Base-by-base conservation (phyloP, 2,329 filamentous ascomycete species). In the Onygena corvina region DNA sequence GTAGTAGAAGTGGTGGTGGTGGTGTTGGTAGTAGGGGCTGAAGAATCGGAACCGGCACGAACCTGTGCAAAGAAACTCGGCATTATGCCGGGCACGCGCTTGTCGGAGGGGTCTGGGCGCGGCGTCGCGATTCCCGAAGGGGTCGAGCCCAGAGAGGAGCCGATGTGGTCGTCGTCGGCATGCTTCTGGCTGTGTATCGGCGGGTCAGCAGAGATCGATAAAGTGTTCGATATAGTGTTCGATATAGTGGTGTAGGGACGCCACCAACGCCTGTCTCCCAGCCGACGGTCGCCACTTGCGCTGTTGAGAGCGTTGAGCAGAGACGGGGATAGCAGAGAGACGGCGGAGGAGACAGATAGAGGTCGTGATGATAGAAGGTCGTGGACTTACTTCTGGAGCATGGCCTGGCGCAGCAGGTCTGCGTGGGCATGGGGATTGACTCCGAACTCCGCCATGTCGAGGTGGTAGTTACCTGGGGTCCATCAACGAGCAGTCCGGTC, bases 61-160 rank as follows among this genome's bases (percentile, higher is more conserved):
- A 98, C 92, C 90, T 98, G 92, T 74, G 84, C 84, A 78, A 96
- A 94, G 76, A 92, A 95, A 76, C 84, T 93, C 68, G 81, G 79
- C 77, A 92, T 84, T 73, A 96, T 94, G 66, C 88, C 86, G 59
- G 92, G 92, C 65, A 94, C 76, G 71, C 92, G 84, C 73, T 94
- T 95, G 73, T 98, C 92, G 63, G 85, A 83, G 56, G 84, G 83
- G 70, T 96, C 90, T 58, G 92, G 92, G 63, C 89, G 85, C 58
- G 92, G 92, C 55, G 92, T 98, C 58, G 87, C 85, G 67, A 94
- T 80, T 62, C 89, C 88, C 59, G 89, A 93, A 62, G 88, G 84
- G 60, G 88, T 92, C 48, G 86, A 89, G 60, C 86, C 84, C 66
- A 72, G 76, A 50, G 84, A 85, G 64, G 86, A 86, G 50, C 71